phyloP scores from a whole-genome alignment of 441 rosid genomes.

The Erodium chrysanthum region DNA sequence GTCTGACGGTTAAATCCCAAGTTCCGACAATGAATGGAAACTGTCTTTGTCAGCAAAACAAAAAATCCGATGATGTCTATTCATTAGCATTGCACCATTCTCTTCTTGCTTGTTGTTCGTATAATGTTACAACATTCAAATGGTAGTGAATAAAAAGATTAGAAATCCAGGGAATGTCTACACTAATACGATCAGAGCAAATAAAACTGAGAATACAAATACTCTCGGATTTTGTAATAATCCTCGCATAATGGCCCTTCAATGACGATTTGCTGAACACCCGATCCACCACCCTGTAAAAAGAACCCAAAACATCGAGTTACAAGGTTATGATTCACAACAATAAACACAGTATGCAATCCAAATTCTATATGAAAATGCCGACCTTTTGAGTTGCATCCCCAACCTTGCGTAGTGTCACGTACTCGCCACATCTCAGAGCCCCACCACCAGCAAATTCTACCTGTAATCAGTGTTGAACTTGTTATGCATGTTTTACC shows the following conservation, averaged over 20 bases:
- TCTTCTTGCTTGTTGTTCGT: too few relatives aligned
- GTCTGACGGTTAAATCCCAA: too few relatives aligned
- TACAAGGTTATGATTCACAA: not conserved
- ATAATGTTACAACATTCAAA: not conserved
- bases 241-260: slow-evolving; percentile 95
- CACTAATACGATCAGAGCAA: slow-evolving; percentile 33
- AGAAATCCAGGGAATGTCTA: not conserved
- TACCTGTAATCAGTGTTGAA: slow-evolving; percentile 33
- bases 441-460: slow-evolving; percentile 85
- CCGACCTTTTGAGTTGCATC: slow-evolving; percentile 75
- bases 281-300: slow-evolving; percentile 49
- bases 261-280: slow-evolving; percentile 71
- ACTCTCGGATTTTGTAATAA: slow-evolving; percentile 73
- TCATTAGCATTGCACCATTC: too few relatives aligned
- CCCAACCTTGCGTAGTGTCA: slow-evolving; percentile 77
- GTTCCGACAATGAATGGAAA: too few relatives aligned
- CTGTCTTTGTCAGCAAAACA: too few relatives aligned
- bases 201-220: slow-evolving; percentile 81
- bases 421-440: slow-evolving; percentile 79
- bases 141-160: not conserved
- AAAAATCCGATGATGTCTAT: too few relatives aligned
- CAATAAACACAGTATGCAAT: too few relatives aligned
- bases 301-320: not conserved
- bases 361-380: not conserved
- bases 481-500: not conserved